Evolutionary conservation across 1,284 basidiomycete species (phyloP).

Genomic region (Cystobasidium pallidum): DNA sequence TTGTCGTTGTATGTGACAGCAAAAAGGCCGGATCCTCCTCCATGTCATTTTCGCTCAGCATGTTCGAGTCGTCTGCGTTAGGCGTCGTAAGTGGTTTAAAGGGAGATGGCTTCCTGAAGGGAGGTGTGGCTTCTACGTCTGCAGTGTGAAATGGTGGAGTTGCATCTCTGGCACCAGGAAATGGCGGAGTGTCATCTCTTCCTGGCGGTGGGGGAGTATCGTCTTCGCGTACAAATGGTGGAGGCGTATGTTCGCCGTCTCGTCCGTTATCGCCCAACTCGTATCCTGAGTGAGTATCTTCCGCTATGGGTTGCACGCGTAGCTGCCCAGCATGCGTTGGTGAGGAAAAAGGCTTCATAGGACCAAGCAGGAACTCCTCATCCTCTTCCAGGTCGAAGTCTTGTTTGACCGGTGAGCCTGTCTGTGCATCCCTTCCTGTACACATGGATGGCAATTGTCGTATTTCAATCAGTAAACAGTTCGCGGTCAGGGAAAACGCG

Average conservation of each 20-base stretch:
- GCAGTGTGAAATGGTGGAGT: conserved; percentile 32
- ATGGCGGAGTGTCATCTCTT: conserved; percentile 5
- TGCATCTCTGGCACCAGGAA: conserved; percentile 10
- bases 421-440: conserved; percentile 9
- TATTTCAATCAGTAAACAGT: conserved; percentile 2
- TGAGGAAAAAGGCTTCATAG: conserved; percentile 6
- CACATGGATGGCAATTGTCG: neutral
- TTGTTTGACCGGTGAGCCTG: conserved; percentile 2
- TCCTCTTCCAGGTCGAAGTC: conserved; percentile 43
- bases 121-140: conserved; percentile 33
- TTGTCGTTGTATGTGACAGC: neutral
- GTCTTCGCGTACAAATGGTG: neutral
- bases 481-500: conserved; percentile 16
- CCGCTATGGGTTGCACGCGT: neutral
- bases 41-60: neutral
- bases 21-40: conserved; percentile 12
- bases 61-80: neutral
- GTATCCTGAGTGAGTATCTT: neutral
- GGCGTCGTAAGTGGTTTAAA: neutral
- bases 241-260: neutral
- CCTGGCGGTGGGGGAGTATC: neutral
- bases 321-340: neutral
- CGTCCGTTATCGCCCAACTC: neutral
- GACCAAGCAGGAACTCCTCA: conserved; percentile 41
- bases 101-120: neutral